A percentile compares a stretch with the other conserved stretches of the same genome.
phyloP scores from a whole-genome alignment of 768 basidiomycete genomes.

The Paxillus rubicundulus region DNA sequence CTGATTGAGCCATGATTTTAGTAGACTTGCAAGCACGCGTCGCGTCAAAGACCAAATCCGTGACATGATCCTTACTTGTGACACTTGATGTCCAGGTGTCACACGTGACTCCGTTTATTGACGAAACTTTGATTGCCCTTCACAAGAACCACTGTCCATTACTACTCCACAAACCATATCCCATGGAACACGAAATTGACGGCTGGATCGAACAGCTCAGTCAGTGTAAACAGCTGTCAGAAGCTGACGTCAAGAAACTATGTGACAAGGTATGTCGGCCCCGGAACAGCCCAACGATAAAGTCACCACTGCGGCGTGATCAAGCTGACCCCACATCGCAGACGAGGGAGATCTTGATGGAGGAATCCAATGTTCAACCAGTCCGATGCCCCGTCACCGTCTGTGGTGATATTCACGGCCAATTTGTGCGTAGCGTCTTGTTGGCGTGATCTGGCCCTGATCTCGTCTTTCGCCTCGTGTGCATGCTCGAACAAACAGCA shows the following conservation, averaged over 20 bases:
- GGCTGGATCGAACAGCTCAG: constrained; percentile 95
- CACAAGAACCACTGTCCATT: constrained; percentile 17
- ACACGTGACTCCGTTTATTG: constrained; percentile 26
- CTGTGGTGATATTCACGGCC: constrained; percentile 99
- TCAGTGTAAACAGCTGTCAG: constrained; percentile 95
- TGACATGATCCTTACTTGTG: constrained; percentile 28
- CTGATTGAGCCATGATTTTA: constrained; percentile 38
- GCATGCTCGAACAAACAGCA: constrained; percentile 56
- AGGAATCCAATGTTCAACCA: constrained; percentile 98
- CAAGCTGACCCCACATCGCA: constrained; percentile 35
- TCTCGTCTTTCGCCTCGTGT: constrained; percentile 13
- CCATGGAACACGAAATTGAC: constrained; percentile 78
- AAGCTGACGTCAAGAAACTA: constrained; percentile 93
- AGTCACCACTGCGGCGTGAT: constrained; percentile 4
- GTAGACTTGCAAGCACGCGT: constrained; percentile 8
- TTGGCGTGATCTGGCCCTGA: constrained; percentile 24
- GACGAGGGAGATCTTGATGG: constrained; percentile 98
- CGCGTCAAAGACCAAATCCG: constrained; percentile 10
- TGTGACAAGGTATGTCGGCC: constrained; percentile 88
- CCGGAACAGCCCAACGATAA: constrained; percentile 19
- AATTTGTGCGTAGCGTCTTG: constrained; percentile 80
- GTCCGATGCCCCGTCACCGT: constrained; percentile 99
- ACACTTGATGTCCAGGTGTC: constrained; percentile 25
- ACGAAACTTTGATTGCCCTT: constrained; percentile 11
- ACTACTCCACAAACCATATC: constrained; percentile 9